Evolutionary conservation across 176 grass and related monocot genomes (phyloP), one percentile per base, ranked within the genome.

Genomic region (Zoysia pacifica): DNA sequence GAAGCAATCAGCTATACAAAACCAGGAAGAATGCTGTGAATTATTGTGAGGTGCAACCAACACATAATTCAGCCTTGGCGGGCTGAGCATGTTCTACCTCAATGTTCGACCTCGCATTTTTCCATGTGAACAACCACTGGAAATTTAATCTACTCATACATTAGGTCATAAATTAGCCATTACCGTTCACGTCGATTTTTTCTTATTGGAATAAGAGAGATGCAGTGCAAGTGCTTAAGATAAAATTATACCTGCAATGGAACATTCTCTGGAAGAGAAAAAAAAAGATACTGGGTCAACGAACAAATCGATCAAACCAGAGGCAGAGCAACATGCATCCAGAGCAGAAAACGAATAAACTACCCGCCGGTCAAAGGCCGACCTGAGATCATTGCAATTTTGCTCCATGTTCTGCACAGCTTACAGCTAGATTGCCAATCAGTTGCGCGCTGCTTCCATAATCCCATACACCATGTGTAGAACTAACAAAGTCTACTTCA

Each of bases 321-420:
- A 20, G 47, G 48, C 46, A 37, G 36, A 20, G 15, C 20, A 42
- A 46, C 16, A 40, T 73, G 40, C 2, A 35, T 41, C 55, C 14
- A 48, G 18, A 15, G 41, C 28, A 41, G 62, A 28, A 28, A 46
- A 46, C 73, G 44, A 8, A 15, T 1, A 37, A 71, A 1, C 10
- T 12, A 50, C 37, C 41, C 1, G 61, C 47, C 40, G 5, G 76
- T 78, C 48, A 78, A 78, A 51, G n/a, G 76, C 64, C 43, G 28
- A 68, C 11, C 48, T 28, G 28, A 39, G 14, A 49, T 51, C 9
- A 11, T 56, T 28, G 28, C 28, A 28, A 12, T 46, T 51, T 73
- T 58, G 11, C 13, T 13, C 40, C 55, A 62, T 48, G 74, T 84
- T 84, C 66, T 42, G 14, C 16, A 43, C 74, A 71, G 82, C 82